Evolutionary conservation across 208 protist species (phyloP).

Genomic region (Wallacemonas sp.): DNA sequence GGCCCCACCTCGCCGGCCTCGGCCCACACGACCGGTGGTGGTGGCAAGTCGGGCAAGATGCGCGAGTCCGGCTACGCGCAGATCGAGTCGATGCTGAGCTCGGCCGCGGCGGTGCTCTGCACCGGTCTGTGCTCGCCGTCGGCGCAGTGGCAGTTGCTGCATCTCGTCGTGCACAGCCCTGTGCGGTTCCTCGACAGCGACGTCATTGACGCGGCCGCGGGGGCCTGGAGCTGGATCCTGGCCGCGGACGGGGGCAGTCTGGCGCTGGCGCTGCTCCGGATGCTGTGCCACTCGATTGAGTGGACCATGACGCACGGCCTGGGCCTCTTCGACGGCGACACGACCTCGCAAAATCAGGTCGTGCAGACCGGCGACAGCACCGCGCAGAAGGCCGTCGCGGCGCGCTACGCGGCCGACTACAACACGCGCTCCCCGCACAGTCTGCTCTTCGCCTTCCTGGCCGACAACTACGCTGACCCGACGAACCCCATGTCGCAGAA

Average conservation of each 20-base stretch:
- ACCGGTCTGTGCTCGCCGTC: conserved; percentile 33
- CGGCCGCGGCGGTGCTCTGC: conserved; percentile 52
- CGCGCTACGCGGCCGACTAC: conserved; percentile 33
- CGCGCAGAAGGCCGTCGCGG: background rate
- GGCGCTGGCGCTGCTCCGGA: conserved; percentile 50
- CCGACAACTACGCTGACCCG: conserved; percentile 56
- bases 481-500: conserved; percentile 50
- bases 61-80: conserved; percentile 20
- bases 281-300: conserved; percentile 63
- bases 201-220: conserved; percentile 53
- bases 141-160: conserved; percentile 49
- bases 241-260: conserved; percentile 47
- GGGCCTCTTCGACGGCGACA: conserved; percentile 78
- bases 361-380: conserved; percentile 61
- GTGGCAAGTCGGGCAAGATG: conserved; percentile 10
- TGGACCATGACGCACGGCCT: conserved; percentile 65
- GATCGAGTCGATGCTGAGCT: conserved; percentile 37
- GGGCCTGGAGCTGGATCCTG: conserved; percentile 75
- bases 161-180: conserved; percentile 63
- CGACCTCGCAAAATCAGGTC: conserved; percentile 42
- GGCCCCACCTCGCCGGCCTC: background rate
- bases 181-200: conserved; percentile 63
- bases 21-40: conserved; percentile 2
- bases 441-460: conserved; percentile 72
- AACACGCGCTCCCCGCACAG: conserved; percentile 66